Conservation (phyloP, 2,329 filamentous ascomycete species). For the Purpureocillium takamizusanense region DNA sequence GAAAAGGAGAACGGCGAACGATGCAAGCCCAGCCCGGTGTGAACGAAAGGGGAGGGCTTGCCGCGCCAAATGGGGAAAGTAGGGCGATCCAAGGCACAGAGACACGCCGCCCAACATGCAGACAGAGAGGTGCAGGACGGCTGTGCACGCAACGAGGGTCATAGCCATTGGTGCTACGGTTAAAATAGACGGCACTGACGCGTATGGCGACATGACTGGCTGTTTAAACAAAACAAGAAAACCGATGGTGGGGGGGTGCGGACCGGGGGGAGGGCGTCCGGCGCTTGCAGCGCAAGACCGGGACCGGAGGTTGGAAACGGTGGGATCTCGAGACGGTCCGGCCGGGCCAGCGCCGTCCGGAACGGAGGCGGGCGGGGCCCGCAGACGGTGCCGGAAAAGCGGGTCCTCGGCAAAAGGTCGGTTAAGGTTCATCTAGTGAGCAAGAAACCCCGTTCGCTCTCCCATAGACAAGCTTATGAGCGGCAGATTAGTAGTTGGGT, state of each 20-base stretch:
- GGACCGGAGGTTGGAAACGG: not conserved
- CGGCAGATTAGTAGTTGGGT: not conserved
- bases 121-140: not conserved
- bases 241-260: not conserved
- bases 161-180: not conserved
- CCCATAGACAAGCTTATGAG: not conserved
- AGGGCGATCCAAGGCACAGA: not conserved
- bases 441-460: not conserved
- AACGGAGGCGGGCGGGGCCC: not conserved
- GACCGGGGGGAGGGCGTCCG: not conserved
- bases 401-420: not conserved
- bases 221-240: not conserved
- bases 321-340: not conserved
- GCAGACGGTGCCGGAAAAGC: not conserved
- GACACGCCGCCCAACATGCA: not conserved
- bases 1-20: no score
- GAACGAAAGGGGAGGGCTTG: no score
- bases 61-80: not conserved
- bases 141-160: not conserved
- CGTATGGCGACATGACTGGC: not conserved
- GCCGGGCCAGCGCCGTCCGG: not conserved
- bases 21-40: no score
- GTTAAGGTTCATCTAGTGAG: not conserved
- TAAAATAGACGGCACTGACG: not conserved
- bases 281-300: not conserved